Percentiles rank a stretch among this genome's conserved stretches.
Conservation (phyloP, 371 early-diverging fungal genomes). For the Syncephalastrum sp. region DNA sequence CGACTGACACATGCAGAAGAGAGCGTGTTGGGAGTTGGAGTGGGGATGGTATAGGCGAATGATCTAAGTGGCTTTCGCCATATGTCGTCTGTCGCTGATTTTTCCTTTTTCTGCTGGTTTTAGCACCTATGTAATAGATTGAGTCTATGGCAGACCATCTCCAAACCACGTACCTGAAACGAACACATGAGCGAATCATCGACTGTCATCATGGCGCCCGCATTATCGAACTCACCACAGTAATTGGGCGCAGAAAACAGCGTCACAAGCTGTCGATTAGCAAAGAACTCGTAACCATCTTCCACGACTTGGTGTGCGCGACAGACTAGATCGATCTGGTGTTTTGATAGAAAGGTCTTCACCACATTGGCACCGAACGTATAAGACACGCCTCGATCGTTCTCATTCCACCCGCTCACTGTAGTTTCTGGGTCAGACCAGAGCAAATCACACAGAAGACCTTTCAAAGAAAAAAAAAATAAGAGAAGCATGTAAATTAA, state of each 20-base stretch:
- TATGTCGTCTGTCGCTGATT: too few relatives aligned
- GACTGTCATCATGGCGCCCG: conserved; percentile 95
- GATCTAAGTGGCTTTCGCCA: too few relatives aligned
- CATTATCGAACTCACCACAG: conserved; percentile 98
- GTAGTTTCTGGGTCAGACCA: conserved; percentile 88
- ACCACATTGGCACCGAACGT: conserved; percentile 93
- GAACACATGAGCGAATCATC: conserved; percentile 92
- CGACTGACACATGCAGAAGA: too few relatives aligned
- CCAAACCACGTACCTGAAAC: conserved; percentile 58
- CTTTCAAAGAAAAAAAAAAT: conserved; percentile 29
- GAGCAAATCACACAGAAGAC: conserved; percentile 78
- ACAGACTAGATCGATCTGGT: conserved; percentile 92
- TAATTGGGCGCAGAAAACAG: conserved; percentile 98
- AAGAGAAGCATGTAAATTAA: background rate
- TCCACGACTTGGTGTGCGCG: conserved; percentile 99
- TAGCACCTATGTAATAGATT: background rate
- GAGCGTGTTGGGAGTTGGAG: too few relatives aligned
- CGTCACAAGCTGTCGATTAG: conserved; percentile 91
- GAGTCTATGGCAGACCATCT: background rate
- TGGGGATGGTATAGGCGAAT: too few relatives aligned
- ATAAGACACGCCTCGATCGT: conserved; percentile 96
- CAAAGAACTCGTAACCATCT: conserved; percentile 99
- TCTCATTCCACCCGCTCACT: conserved; percentile 91
- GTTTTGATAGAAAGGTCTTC: conserved; percentile 81
- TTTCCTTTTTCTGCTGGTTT: conserved; percentile 8